Conservation (phyloP, 176 grass and related monocot species). For the Rhynchospora breviuscula region DNA sequence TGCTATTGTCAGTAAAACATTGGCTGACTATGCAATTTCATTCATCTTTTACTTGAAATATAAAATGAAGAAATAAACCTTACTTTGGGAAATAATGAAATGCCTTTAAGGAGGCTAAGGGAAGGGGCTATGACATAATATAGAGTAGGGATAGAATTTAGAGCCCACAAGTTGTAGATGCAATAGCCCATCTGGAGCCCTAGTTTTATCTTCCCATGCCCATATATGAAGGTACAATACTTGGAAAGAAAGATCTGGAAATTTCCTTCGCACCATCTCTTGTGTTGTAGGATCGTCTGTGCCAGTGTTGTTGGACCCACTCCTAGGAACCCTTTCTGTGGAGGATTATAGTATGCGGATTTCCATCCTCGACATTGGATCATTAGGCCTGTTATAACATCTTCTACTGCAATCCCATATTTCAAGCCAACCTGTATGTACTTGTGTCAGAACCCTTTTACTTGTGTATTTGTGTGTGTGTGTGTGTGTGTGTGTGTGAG, state of each 20-base stretch:
- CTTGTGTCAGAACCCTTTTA: not conserved
- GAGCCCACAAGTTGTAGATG: conserved; percentile 53
- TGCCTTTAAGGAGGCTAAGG: conserved; percentile 57
- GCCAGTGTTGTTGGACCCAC: conserved; percentile 52
- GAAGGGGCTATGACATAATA: conserved; percentile 65
- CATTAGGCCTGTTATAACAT: conserved; percentile 58
- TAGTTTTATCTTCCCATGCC: conserved; percentile 49
- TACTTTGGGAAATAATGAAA: conserved; percentile 58
- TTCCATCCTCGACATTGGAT: conserved; percentile 84
- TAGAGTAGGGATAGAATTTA: conserved; percentile 49
- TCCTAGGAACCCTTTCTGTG: conserved; percentile 52
- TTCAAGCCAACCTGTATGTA: conserved; percentile 51
- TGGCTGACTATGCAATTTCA: not conserved
- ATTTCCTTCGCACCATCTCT: conserved; percentile 71
- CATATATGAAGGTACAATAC: conserved; percentile 53
- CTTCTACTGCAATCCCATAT: conserved; percentile 65
- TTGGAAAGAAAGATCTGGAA: conserved; percentile 51
- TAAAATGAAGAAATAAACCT: not conserved
- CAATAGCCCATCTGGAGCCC: conserved; percentile 58
- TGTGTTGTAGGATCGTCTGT: conserved; percentile 69
- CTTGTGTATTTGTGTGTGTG: conserved; percentile 9
- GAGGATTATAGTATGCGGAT: conserved; percentile 43
- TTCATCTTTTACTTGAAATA: not conserved
- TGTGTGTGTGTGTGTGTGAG: not conserved
- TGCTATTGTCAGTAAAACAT: not conserved